These are phyloP conservation scores for Rhizophagus sp. DNA, from an alignment of 192 early-diverging fungal genomes.

Conservation along the genomic window DNA sequence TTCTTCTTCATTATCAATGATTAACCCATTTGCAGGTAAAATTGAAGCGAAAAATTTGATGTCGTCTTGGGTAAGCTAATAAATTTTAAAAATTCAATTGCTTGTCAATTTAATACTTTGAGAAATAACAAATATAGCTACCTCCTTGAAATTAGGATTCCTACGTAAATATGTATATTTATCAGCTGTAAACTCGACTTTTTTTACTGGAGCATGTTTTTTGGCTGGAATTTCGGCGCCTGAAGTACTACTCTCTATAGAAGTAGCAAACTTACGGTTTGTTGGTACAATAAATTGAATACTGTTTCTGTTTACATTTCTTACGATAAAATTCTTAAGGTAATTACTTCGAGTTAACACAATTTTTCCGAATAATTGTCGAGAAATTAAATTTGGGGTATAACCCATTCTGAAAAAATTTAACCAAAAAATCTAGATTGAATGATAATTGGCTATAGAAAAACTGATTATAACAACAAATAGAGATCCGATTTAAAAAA, in stretches of 20 bases:
- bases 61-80: slow-evolving; percentile 57
- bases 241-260: not conserved
- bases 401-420: no score
- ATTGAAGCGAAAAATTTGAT: slow-evolving; percentile 61
- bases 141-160: slow-evolving; percentile 44
- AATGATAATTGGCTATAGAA: no score
- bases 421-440: no score
- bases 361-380: no score
- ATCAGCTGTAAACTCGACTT: slow-evolving; percentile 44
- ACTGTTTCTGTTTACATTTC: no score
- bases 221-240: not conserved
- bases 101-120: not conserved
- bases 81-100: not conserved
- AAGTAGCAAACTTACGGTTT: not conserved
- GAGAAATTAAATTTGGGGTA: no score
- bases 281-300: no score
- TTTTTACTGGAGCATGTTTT: not conserved
- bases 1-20: slow-evolving; percentile 57
- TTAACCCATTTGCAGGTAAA: slow-evolving; percentile 43
- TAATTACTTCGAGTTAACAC: no score
- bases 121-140: not conserved
- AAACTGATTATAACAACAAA: no score
- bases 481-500: no score
- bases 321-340: no score
- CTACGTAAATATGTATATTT: slow-evolving; percentile 51